Percentiles rank a stretch among this genome's conserved stretches.
Conservation (phyloP, 2,329 filamentous ascomycete species). For the Aureobasidium namibiae region DNA sequence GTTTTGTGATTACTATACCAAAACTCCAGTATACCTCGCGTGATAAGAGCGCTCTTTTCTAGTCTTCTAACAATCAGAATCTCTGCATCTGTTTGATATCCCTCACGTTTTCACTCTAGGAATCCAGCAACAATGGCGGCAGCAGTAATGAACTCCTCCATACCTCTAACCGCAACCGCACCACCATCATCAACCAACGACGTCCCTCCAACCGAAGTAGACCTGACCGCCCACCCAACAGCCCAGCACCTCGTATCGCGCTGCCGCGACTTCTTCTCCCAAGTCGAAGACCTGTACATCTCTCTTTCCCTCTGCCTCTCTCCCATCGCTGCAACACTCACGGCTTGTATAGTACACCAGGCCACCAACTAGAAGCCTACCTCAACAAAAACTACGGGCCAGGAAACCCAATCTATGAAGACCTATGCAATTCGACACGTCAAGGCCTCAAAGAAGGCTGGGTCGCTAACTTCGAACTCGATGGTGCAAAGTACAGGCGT, state of each 20-base stretch:
- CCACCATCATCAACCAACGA: neutral
- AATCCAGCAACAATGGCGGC: neutral
- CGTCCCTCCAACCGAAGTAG: neutral
- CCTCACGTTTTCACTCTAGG: neutral
- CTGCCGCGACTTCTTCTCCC: constrained; percentile 23
- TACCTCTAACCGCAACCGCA: neutral
- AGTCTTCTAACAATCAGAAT: too few species aligned
- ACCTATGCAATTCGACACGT: constrained; percentile 21
- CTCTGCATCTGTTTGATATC: neutral
- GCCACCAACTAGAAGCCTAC: constrained; percentile 22
- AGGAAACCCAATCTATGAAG: constrained; percentile 23
- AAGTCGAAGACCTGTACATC: constrained; percentile 24
- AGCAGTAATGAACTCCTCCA: neutral
- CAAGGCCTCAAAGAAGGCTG: constrained; percentile 26
- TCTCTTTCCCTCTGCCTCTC: neutral
- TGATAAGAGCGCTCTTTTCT: neutral
- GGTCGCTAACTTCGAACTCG: constrained; percentile 26
- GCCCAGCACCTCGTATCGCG: neutral
- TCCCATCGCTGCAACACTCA: neutral
- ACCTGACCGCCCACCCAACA: neutral
- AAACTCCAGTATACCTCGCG: neutral
- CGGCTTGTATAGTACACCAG: constrained; percentile 21
- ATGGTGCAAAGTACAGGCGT: constrained; percentile 38
- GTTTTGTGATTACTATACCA: neutral
- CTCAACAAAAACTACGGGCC: constrained; percentile 25